Evolutionary conservation across 176 grass and related monocot species (phyloP), one percentile per base, ranked within the genome.

Genomic region (Microstegium vimineum): DNA sequence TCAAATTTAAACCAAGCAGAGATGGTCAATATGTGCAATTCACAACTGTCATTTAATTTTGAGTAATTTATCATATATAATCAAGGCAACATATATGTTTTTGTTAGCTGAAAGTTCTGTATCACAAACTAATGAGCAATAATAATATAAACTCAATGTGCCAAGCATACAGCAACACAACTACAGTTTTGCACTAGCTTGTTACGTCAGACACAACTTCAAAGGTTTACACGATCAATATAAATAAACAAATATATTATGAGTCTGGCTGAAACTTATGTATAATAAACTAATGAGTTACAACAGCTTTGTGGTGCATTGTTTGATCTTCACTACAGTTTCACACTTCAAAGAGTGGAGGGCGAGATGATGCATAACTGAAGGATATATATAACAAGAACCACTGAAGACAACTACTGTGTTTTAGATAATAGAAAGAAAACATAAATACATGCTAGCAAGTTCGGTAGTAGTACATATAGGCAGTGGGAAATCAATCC

Each of bases 131-230:
- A n/a, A n/a, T n/a, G n/a, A n/a, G n/a, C n/a, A n/a, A n/a, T n/a
- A 5, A 18, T 15, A 78, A 22, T 12, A 32, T 59, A 12, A 68
- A 36, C 10, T 60, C 18, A 8, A 36, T 42, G 65, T 43, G 40
- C 8, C 54, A 11, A 37, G 63, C 80, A 82, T 69, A 54, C 79
- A 26, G 54, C 13, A 82, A 71, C 33, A 87, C 1, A 28, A 28
- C 69, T 30, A 28, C 14, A 28, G 40, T 46, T 71, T 71, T 46
- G 69, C 25, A 46, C 7, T n/a, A n/a, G n/a, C n/a, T 71, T 71
- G 18, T 4, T 59, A 59, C 38, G 17, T 28, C 13, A 4, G 23
- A 45, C 36, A 45, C 18, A 71, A 45, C 40, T 28, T 13, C 23
- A 43, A 71, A 27, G 38, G 1, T 71, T 71, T 45, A 27, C 40